These are phyloP conservation scores for Metschnikowia koreensis DNA, from an alignment of 805 yeast species.

Conservation along the genomic window DNA sequence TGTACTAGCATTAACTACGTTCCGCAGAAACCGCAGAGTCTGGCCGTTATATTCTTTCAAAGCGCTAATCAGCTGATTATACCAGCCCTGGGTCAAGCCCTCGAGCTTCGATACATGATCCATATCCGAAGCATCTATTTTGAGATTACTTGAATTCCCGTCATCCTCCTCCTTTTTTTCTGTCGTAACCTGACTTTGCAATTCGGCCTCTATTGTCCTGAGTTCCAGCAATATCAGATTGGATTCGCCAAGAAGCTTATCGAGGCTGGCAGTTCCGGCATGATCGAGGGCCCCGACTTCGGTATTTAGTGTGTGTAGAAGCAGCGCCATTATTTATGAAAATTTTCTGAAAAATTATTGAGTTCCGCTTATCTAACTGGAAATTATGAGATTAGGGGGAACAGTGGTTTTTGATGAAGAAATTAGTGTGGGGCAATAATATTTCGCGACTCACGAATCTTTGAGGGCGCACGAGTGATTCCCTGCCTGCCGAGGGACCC, in stretches of 20 bases:
- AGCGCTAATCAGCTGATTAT: constrained; percentile 30
- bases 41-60: constrained; percentile 38
- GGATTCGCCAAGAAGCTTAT: constrained; percentile 22
- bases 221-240: constrained; percentile 25
- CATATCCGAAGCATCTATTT: background rate
- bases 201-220: constrained; percentile 23
- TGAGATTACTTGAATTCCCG: too few relatives aligned
- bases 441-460: too few relatives aligned
- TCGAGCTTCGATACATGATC: constrained; percentile 13
- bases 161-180: background rate
- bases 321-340: constrained; percentile 16
- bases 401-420: too few relatives aligned
- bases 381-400: too few relatives aligned
- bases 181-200: constrained; percentile 16
- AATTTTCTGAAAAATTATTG: background rate
- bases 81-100: constrained; percentile 29
- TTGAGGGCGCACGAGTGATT: too few relatives aligned
- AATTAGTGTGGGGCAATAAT: too few relatives aligned
- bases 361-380: background rate
- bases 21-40: constrained; percentile 34
- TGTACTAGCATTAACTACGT: constrained; percentile 27
- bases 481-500: too few relatives aligned
- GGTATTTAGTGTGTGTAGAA: constrained; percentile 25
- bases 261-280: constrained; percentile 24
- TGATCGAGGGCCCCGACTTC: constrained; percentile 26